Evolutionary conservation across 2,329 filamentous ascomycete species (phyloP).

Genomic region (Colletotrichum cuscutae): DNA sequence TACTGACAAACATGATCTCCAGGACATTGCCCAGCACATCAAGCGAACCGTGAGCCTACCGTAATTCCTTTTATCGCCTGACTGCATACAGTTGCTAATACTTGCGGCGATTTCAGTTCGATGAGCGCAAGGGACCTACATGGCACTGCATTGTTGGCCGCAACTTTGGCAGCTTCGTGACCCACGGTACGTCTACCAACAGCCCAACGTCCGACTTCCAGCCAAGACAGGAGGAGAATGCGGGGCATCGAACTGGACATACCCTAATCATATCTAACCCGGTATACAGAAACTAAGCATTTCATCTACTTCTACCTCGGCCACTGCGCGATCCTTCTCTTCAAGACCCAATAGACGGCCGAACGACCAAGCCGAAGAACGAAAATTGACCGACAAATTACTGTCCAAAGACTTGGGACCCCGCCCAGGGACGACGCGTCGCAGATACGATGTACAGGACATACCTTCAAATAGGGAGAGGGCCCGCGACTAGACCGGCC

Average conservation of each 20-base stretch:
- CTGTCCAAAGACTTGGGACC: slow-evolving; percentile 15
- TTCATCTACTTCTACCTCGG: slow-evolving; percentile 99
- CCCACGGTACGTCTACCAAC: slow-evolving; percentile 79
- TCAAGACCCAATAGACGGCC: slow-evolving; percentile 89
- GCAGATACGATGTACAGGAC: slow-evolving; percentile 21
- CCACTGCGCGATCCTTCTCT: slow-evolving; percentile 96
- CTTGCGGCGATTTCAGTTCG: slow-evolving; percentile 72
- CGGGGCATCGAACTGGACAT: neutral
- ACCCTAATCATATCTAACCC: neutral
- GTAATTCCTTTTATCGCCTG: slow-evolving; percentile 8
- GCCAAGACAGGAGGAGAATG: neutral
- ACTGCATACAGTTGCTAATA: slow-evolving; percentile 2
- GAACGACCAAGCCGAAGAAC: slow-evolving; percentile 2
- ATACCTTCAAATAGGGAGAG: neutral
- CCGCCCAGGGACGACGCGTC: slow-evolving; percentile 7
- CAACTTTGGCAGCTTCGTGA: slow-evolving; percentile 99
- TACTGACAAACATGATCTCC: slow-evolving; percentile 22
- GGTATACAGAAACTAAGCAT: slow-evolving; percentile 88
- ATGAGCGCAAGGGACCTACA: slow-evolving; percentile 95
- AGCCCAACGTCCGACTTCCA: neutral
- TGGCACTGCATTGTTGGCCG: slow-evolving; percentile 99
- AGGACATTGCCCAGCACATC: slow-evolving; percentile 97
- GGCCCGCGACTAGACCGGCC: neutral
- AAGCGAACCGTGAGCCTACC: slow-evolving; percentile 80
- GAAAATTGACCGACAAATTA: neutral